A percentile compares a stretch with the other conserved stretches of the same genome.
Conservation (phyloP, 2,329 filamentous ascomycete species). For the Fusarium bactridioides region DNA sequence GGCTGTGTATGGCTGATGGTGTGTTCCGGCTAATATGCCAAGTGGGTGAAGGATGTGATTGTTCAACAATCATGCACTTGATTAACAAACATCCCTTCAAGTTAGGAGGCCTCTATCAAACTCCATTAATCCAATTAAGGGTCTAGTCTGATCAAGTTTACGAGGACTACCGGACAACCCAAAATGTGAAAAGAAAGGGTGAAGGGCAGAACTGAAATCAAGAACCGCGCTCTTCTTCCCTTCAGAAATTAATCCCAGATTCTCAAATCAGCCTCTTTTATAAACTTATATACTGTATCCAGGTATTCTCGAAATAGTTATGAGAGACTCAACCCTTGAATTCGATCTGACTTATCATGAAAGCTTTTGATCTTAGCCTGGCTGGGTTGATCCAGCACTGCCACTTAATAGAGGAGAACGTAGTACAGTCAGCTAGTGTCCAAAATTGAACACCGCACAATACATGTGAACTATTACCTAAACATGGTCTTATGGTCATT, state of each 20-base stretch:
- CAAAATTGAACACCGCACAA: background rate
- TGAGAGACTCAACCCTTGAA: background rate
- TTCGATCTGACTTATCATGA: background rate
- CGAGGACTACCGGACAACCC: background rate
- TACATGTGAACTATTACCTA: background rate
- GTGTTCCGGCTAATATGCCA: slow-evolving; percentile 5
- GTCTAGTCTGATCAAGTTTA: background rate
- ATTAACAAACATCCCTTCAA: background rate
- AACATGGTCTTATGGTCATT: background rate
- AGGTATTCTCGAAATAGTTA: background rate
- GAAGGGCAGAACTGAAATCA: background rate
- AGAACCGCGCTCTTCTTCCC: background rate
- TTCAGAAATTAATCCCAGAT: background rate
- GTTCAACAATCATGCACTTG: background rate
- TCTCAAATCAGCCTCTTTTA: background rate
- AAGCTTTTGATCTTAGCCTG: background rate
- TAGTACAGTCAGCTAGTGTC: background rate
- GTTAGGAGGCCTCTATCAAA: background rate
- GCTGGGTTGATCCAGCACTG: background rate
- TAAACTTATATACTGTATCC: background rate
- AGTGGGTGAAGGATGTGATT: background rate
- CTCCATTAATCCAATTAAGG: background rate
- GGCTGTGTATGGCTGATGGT: slow-evolving; percentile 1
- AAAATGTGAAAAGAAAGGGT: background rate
- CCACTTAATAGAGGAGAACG: background rate